Conservation (phyloP, 805 yeast species). For the Candida ficus region DNA sequence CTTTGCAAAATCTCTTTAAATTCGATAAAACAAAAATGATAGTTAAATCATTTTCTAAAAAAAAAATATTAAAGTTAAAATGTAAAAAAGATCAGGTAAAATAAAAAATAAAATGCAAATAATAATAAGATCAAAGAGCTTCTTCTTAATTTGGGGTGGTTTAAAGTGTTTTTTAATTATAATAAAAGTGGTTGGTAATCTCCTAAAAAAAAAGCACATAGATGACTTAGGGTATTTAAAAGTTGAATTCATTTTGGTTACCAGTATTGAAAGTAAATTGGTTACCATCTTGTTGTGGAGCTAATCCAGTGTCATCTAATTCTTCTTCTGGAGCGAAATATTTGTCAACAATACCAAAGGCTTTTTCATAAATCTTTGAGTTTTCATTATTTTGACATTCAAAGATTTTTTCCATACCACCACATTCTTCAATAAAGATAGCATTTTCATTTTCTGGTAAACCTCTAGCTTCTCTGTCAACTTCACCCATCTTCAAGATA, state of each 20-base stretch:
- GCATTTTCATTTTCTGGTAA: slow-evolving; percentile 79
- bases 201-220: not conserved
- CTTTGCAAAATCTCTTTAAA: not conserved
- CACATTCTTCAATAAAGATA: slow-evolving; percentile 92
- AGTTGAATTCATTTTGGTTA: slow-evolving; percentile 34
- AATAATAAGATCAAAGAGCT: not conserved
- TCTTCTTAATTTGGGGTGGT: too few species aligned
- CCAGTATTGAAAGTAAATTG: slow-evolving; percentile 84
- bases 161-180: too few species aligned
- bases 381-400: slow-evolving; percentile 89
- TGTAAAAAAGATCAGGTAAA: too few species aligned
- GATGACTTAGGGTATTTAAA: slow-evolving; percentile 9
- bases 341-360: slow-evolving; percentile 83
- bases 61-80: too few species aligned
- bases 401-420: slow-evolving; percentile 95
- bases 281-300: slow-evolving; percentile 73
- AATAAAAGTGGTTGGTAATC: too few species aligned
- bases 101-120: too few species aligned
- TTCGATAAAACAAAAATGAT: not conserved
- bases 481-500: slow-evolving; percentile 89
- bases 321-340: slow-evolving; percentile 84
- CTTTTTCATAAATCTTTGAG: slow-evolving; percentile 88
- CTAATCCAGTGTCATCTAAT: slow-evolving; percentile 68
- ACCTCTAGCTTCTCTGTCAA: slow-evolving; percentile 76
- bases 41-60: too few species aligned